Conservation (phyloP, 495 filamentous ascomycete genomes). For the Aspergillus campestris region DNA sequence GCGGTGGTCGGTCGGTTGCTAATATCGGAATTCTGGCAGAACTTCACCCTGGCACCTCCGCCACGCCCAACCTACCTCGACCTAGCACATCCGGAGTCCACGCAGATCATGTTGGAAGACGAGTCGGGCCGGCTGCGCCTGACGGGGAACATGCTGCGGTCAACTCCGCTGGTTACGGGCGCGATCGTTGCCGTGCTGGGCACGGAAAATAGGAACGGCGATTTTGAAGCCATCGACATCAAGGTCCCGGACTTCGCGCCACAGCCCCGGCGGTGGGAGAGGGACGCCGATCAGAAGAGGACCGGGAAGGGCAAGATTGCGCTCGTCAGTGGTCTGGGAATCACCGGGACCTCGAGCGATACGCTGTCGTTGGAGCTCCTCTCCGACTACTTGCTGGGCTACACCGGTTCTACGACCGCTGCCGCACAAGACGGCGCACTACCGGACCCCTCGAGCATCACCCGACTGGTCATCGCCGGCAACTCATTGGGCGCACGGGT, state of each 20-base stretch:
- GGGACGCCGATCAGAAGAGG: conserved; percentile 39
- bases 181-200: conserved; percentile 87
- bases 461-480: conserved; percentile 81
- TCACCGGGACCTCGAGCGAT: conserved; percentile 67
- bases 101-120: conserved; percentile 82
- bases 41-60: conserved; percentile 78
- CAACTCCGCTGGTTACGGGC: conserved; percentile 74
- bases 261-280: conserved; percentile 71
- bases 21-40: conserved; percentile 34
- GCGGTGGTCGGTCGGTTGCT: conserved; percentile 4
- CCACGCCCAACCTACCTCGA: conserved; percentile 67
- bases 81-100: conserved; percentile 33
- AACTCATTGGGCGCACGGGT: conserved; percentile 67
- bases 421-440: conserved; percentile 37
- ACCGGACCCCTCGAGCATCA: conserved; percentile 53
- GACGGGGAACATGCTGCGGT: conserved; percentile 55
- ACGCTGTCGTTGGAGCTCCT: conserved; percentile 67
- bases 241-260: conserved; percentile 77
- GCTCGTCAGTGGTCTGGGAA: conserved; percentile 78
- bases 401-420: conserved; percentile 44
- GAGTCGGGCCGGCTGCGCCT: conserved; percentile 88
- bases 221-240: conserved; percentile 86
- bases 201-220: conserved; percentile 83
- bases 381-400: conserved; percentile 81
- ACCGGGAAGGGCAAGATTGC: conserved; percentile 60